phyloP scores from a whole-genome alignment of 1,139 yeast genomes.

The Pichia sp. region DNA sequence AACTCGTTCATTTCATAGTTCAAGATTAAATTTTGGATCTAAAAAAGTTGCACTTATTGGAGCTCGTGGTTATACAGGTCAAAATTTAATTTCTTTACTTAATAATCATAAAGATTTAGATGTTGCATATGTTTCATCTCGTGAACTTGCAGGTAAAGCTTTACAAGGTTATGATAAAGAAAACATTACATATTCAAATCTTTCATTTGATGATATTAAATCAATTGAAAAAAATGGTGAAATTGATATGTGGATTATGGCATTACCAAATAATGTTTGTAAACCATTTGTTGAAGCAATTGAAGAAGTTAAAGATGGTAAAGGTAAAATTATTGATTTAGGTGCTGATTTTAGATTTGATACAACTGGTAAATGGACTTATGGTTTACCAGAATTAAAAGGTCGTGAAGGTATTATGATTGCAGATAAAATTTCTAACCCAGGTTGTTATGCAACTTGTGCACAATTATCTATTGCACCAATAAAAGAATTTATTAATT shows the following conservation, averaged over 20 bases:
- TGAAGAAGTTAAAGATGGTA: conserved; percentile 50
- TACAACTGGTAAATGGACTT: conserved; percentile 78
- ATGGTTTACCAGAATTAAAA: conserved; percentile 84
- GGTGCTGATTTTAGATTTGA: conserved; percentile 97
- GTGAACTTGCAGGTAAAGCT: conserved; percentile 85
- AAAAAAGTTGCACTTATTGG: conserved; percentile 89
- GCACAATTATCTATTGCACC: conserved; percentile 94
- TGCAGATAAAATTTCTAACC: conserved; percentile 88
- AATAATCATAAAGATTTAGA: conserved; percentile 85
- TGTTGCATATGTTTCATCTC: conserved; percentile 86
- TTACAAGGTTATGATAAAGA: conserved; percentile 81
- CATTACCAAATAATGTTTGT: conserved; percentile 96
- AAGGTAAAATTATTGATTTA: conserved; percentile 79
- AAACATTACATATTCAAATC: conserved; percentile 73
- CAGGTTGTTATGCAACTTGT: conserved; percentile 98
- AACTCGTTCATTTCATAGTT: conserved; percentile 31
- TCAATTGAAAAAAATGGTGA: conserved; percentile 66
- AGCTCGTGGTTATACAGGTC: conserved; percentile 97
- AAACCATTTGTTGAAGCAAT: conserved; percentile 95
- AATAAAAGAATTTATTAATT: conserved; percentile 42
- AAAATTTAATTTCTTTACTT: conserved; percentile 78
- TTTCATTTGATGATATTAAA: conserved; percentile 81
- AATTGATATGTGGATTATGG: conserved; percentile 98
- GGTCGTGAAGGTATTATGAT: conserved; percentile 57
- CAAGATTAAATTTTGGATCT: conserved; percentile 19